phyloP scores from a whole-genome alignment of 2,329 filamentous ascomycete species.

The Kalmusia sp. region DNA sequence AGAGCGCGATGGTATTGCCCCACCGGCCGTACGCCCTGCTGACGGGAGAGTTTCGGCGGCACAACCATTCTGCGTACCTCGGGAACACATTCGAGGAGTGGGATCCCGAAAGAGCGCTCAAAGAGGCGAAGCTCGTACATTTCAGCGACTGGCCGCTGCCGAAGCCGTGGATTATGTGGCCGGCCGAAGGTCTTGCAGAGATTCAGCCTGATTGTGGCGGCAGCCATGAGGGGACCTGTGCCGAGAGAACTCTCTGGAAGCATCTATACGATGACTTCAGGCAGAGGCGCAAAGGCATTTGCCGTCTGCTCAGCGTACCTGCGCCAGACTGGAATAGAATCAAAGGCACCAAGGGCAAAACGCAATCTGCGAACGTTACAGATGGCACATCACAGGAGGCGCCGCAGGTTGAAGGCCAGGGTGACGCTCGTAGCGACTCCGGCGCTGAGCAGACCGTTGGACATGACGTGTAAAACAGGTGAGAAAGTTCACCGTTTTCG shows the following conservation, averaged over 20 bases:
- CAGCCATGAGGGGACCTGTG: slow-evolving; percentile 35
- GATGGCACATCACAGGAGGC: slow-evolving; percentile 31
- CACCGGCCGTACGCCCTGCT: slow-evolving; percentile 69
- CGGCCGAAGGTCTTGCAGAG: slow-evolving; percentile 47
- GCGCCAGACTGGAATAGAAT: slow-evolving; percentile 46
- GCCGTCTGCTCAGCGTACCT: slow-evolving; percentile 47
- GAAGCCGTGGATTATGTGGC: slow-evolving; percentile 67
- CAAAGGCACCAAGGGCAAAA: slow-evolving; percentile 35
- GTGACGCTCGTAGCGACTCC: not conserved
- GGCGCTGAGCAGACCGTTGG: slow-evolving; percentile 9
- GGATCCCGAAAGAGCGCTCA: slow-evolving; percentile 63
- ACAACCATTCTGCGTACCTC: slow-evolving; percentile 61
- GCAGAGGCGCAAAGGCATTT: slow-evolving; percentile 49
- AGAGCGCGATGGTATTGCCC: slow-evolving; percentile 67
- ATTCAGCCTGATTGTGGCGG: slow-evolving; percentile 55
- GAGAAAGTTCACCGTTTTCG: not conserved
- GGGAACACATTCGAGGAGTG: slow-evolving; percentile 62
- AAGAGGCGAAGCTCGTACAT: slow-evolving; percentile 71
- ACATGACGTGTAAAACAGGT: slow-evolving; percentile 3
- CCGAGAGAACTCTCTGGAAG: slow-evolving; percentile 54
- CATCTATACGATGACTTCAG: slow-evolving; percentile 54
- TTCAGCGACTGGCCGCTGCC: slow-evolving; percentile 76
- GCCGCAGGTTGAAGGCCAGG: slow-evolving; percentile 19
- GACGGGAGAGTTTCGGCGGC: slow-evolving; percentile 66
- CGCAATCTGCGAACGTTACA: slow-evolving; percentile 26